A percentile compares a stretch with the other conserved stretches of the same genome.
Evolutionary conservation across 164 flowering plant species (phyloP).

Genomic region (Tinospora cordifolia): DNA sequence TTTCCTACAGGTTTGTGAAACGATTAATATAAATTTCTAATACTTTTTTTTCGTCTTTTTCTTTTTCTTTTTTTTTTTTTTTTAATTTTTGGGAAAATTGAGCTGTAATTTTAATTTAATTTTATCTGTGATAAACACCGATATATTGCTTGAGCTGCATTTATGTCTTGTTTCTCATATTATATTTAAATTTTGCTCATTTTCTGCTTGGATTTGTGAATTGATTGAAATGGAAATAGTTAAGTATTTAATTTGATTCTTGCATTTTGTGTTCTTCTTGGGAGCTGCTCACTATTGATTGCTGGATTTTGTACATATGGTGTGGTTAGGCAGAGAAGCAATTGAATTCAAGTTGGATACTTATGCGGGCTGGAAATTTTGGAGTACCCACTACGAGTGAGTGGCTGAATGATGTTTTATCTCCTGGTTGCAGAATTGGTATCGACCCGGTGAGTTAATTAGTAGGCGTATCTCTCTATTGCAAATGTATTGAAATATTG

Average conservation of each 20-base stretch:
- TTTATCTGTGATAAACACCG: too few relatives aligned
- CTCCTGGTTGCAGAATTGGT: slow-evolving; percentile 84
- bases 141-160: too few relatives aligned
- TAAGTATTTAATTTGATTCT: background rate
- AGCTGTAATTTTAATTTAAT: too few relatives aligned
- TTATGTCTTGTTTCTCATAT: too few relatives aligned
- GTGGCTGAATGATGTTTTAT: slow-evolving; percentile 82
- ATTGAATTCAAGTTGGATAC: slow-evolving; percentile 70
- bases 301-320: slow-evolving; percentile 2
- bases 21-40: background rate
- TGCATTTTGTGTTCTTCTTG: background rate
- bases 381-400: slow-evolving; percentile 84
- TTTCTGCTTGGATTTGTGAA: background rate
- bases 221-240: background rate
- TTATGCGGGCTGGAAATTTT: slow-evolving; percentile 83
- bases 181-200: too few relatives aligned
- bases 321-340: slow-evolving; percentile 83
- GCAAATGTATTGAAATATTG: background rate
- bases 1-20: slow-evolving; percentile 74
- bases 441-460: slow-evolving; percentile 81
- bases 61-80: too few relatives aligned
- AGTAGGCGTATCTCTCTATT: background rate
- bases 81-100: background rate
- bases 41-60: too few relatives aligned
- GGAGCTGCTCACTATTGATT: background rate